Evolutionary conservation across 768 basidiomycete species (phyloP), one percentile per base, ranked within the genome.

Genomic region (Sporobolomyces roseus): DNA sequence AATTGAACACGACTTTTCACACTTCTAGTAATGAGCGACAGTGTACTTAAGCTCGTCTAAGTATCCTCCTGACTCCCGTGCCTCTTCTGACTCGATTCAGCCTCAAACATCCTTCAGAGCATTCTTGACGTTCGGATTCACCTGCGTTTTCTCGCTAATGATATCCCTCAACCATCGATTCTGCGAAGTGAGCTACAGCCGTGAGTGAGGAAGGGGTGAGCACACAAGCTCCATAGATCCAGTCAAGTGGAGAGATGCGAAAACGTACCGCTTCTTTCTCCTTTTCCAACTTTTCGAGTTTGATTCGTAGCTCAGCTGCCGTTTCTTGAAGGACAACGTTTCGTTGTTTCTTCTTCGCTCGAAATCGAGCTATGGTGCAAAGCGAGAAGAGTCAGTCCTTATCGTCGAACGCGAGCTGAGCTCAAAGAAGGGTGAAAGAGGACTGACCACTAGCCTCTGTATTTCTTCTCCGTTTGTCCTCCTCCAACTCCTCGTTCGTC

Each of bases 131-230:
- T 29, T 41, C 17, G 64, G 54, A 32, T 52, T 29, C 9, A 53
- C 25, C 25, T 58, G 56, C 12, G 70, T 51, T 38, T 67, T 66
- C 46, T 71, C 70, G 6, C 62, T 36, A 50, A 71, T 59, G 30
- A 71, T 59, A 14, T 71, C 70, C 1, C 65, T 50, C 35, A 71
- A 41, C 70, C 70, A 71, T 1, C 54, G 56, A n/a, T 71, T 71
- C 48, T 71, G 65, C 17, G 53, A 51, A 7, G 52, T 56, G 36
- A 71, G 62, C 70, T 33, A 1, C 25, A 10, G 52, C 23, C 21
- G 6, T 13, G 50, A 4, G 27, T 27, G 17, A 29, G 50, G 14
- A 23, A 14, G 4, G 29, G 1, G 17, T 25, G 41, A n/a, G 27
- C 9, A n/a, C 8, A 25, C 13, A 32, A 30, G 48, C 12, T 16